phyloP scores from a whole-genome alignment of 768 basidiomycete genomes.

The Mycena metata region DNA sequence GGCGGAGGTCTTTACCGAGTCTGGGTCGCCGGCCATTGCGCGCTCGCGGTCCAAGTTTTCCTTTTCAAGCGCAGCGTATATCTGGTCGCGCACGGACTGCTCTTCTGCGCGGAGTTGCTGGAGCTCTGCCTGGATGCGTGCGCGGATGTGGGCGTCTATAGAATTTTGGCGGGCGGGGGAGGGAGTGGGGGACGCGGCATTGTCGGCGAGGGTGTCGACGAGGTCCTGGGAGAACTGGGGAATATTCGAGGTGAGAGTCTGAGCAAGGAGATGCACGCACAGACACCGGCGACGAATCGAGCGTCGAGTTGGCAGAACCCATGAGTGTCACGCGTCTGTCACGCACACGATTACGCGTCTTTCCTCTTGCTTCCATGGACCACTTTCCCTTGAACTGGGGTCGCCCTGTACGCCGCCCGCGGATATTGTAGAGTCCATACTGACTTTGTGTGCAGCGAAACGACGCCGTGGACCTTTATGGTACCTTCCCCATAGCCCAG shows the following conservation, averaged over 20 bases:
- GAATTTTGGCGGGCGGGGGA: slow-evolving; percentile 78
- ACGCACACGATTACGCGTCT: slow-evolving; percentile 34
- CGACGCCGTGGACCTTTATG: slow-evolving; percentile 81
- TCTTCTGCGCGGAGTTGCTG: slow-evolving; percentile 77
- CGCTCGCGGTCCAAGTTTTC: slow-evolving; percentile 89
- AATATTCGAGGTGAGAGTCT: background rate
- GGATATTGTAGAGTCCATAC: background rate
- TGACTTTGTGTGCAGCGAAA: slow-evolving; percentile 63
- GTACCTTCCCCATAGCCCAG: slow-evolving; percentile 81
- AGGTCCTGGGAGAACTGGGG: slow-evolving; percentile 86
- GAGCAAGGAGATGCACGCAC: slow-evolving; percentile 5
- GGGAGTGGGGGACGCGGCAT: slow-evolving; percentile 68
- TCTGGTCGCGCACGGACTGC: slow-evolving; percentile 75
- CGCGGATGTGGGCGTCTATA: slow-evolving; percentile 80
- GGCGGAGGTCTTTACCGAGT: slow-evolving; percentile 68
- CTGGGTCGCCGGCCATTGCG: slow-evolving; percentile 59
- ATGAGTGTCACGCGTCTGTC: slow-evolving; percentile 10
- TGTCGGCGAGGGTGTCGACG: slow-evolving; percentile 82
- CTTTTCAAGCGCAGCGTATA: slow-evolving; percentile 84
- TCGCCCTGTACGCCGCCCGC: slow-evolving; percentile 66
- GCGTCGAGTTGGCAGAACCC: slow-evolving; percentile 29
- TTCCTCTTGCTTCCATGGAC: slow-evolving; percentile 65
- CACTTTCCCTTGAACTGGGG: slow-evolving; percentile 91
- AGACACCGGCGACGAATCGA: slow-evolving; percentile 27
- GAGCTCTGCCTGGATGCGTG: slow-evolving; percentile 79